These are phyloP conservation scores for Nephelium lappaceum DNA, from an alignment of 345 rosid genomes.

Conservation along the genomic window DNA sequence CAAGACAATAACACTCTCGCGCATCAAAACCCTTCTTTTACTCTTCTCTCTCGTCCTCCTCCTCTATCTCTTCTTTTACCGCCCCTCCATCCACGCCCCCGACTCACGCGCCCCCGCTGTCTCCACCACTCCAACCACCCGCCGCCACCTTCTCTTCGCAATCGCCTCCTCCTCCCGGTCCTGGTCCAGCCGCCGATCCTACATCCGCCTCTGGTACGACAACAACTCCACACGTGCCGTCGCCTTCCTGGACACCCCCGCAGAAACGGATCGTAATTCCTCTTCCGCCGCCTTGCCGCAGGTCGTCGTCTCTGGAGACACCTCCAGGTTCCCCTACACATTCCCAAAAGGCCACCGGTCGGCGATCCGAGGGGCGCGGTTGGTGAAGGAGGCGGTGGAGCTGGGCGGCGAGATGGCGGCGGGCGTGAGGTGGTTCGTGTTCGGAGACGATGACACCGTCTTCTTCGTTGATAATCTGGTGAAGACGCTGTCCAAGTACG, in stretches of 20 bases:
- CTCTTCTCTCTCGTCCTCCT: slow-evolving; percentile 42
- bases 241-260: slow-evolving; percentile 61
- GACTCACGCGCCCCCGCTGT: slow-evolving; percentile 28
- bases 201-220: slow-evolving; percentile 78
- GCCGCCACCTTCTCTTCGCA: slow-evolving; percentile 69
- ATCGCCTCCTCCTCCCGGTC: slow-evolving; percentile 73
- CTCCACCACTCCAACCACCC: slow-evolving; percentile 29
- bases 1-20: slow-evolving; percentile 12
- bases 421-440: slow-evolving; percentile 83
- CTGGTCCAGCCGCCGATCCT: slow-evolving; percentile 59
- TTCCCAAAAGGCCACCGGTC: slow-evolving; percentile 76
- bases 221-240: slow-evolving; percentile 62
- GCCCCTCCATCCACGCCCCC: slow-evolving; percentile 26
- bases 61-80: slow-evolving; percentile 48
- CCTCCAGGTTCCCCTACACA: slow-evolving; percentile 70
- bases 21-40: slow-evolving; percentile 47
- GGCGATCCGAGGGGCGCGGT: slow-evolving; percentile 82
- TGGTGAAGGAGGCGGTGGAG: slow-evolving; percentile 83
- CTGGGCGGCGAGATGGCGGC: slow-evolving; percentile 34
- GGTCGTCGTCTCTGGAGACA: slow-evolving; percentile 53
- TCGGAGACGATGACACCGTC: slow-evolving; percentile 95
- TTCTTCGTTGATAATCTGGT: slow-evolving; percentile 83
- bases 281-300: slow-evolving; percentile 49
- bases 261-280: not conserved
- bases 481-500: slow-evolving; percentile 70